Percentiles rank a stretch among this genome's conserved stretches.
These are phyloP conservation scores for Fragilaria radians DNA, from an alignment of 108 stramenopile genomes.

Conservation along the genomic window DNA sequence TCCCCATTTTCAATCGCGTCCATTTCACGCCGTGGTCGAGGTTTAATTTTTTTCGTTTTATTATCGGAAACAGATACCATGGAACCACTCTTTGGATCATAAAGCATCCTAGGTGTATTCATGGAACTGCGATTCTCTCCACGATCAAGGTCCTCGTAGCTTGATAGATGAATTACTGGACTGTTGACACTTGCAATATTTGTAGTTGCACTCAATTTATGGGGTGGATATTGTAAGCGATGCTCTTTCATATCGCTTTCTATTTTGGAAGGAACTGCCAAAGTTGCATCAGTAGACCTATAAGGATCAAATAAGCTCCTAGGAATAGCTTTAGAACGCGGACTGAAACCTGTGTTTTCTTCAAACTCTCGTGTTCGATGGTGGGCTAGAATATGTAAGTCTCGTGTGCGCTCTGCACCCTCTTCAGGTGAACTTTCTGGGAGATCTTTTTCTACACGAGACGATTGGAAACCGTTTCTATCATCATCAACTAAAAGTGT, in stretches of 20 bases:
- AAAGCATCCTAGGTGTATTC: constrained; percentile 69
- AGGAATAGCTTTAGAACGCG: not conserved
- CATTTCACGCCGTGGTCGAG: not conserved
- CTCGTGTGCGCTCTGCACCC: constrained; percentile 39
- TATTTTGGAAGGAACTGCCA: too few relatives aligned
- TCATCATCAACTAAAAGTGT: too few relatives aligned
- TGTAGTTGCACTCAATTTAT: constrained; percentile 15
- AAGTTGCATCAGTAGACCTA: constrained; percentile 10
- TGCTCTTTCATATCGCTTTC: not conserved
- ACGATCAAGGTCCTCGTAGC: constrained; percentile 67
- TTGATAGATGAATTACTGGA: constrained; percentile 57
- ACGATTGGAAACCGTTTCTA: too few relatives aligned
- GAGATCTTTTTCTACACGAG: too few relatives aligned
- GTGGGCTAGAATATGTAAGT: constrained; percentile 40
- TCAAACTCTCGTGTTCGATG: constrained; percentile 58
- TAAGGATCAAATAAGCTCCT: constrained; percentile 55
- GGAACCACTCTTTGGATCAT: constrained; percentile 82
- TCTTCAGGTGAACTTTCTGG: constrained; percentile 46
- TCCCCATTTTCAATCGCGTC: not conserved
- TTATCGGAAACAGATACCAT: constrained; percentile 58
- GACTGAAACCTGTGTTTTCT: constrained; percentile 23
- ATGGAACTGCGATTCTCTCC: constrained; percentile 31
- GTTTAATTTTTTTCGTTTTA: constrained; percentile 9
- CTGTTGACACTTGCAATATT: too few relatives aligned
- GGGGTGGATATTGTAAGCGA: constrained; percentile 17